Evolutionary conservation across 1,284 basidiomycete species (phyloP).

Genomic region (Stygiomarasmius scandens): DNA sequence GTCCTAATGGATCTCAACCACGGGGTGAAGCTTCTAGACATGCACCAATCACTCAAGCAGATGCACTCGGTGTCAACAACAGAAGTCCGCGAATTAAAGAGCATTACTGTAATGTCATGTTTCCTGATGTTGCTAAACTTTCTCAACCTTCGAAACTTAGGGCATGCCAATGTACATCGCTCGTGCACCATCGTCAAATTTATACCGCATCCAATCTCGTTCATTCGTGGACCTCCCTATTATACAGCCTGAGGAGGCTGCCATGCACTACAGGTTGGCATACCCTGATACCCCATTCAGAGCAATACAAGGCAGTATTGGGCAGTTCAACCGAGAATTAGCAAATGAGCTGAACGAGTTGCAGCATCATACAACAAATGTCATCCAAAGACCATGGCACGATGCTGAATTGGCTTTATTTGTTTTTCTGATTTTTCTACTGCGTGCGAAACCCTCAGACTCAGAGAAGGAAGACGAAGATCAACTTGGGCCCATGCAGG

Average conservation of each 20-base stretch:
- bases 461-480: no score
- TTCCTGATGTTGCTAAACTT: not conserved
- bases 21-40: not conserved
- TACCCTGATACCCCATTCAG: not conserved
- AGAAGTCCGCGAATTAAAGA: not conserved
- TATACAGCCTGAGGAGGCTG: not conserved
- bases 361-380: not conserved
- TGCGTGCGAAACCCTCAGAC: no score
- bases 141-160: not conserved
- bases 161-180: slow-evolving; percentile 1
- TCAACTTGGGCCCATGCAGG: no score
- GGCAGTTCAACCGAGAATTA: not conserved
- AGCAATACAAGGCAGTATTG: not conserved
- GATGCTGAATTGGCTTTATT: no score
- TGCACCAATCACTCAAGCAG: not conserved
- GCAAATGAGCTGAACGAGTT: not conserved
- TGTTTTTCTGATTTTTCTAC: no score
- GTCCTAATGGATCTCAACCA: not conserved
- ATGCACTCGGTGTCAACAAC: not conserved
- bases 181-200: not conserved
- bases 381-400: not conserved
- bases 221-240: not conserved
- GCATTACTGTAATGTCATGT: not conserved
- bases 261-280: not conserved
- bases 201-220: not conserved